phyloP scores from a whole-genome alignment of 2,329 filamentous ascomycete species.

The Cladosporium austrohemisphaericum region DNA sequence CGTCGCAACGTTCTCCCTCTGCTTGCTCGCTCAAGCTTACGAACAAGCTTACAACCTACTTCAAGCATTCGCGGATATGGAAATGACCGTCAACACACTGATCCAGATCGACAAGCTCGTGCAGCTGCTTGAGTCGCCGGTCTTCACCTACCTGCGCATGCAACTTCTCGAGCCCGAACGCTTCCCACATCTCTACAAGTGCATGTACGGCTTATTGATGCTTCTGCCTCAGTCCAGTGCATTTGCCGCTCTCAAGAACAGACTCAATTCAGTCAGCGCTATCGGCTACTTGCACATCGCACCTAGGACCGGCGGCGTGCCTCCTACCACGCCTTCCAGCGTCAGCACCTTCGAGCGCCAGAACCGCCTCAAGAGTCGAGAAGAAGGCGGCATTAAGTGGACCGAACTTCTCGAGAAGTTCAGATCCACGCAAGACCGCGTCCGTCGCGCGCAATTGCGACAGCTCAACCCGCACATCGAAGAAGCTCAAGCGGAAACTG shows the following conservation, averaged over 20 bases:
- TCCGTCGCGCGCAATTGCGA: slow-evolving; percentile 62
- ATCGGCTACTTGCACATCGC: slow-evolving; percentile 91
- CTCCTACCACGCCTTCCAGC: slow-evolving; percentile 32
- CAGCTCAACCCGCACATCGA: slow-evolving; percentile 19
- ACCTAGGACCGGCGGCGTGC: slow-evolving; percentile 46
- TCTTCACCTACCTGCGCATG: slow-evolving; percentile 94
- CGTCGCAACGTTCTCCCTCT: slow-evolving; percentile 94
- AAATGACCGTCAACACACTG: slow-evolving; percentile 98
- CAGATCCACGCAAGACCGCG: slow-evolving; percentile 80
- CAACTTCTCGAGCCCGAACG: slow-evolving; percentile 94
- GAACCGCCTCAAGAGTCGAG: slow-evolving; percentile 76
- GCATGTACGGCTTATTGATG: slow-evolving; percentile 95
- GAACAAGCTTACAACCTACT: slow-evolving; percentile 95
- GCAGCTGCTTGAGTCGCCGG: slow-evolving; percentile 91
- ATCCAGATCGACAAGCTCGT: slow-evolving; percentile 99
- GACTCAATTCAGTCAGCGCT: slow-evolving; percentile 92
- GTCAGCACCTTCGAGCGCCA: slow-evolving; percentile 47
- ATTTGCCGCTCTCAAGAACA: slow-evolving; percentile 93
- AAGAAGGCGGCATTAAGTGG: slow-evolving; percentile 74
- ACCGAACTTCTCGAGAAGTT: slow-evolving; percentile 92
- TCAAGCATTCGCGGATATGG: slow-evolving; percentile 95
- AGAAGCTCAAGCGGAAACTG: slow-evolving; percentile 9
- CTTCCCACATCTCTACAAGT: slow-evolving; percentile 94
- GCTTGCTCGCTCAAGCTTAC: slow-evolving; percentile 91
- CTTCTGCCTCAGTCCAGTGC: slow-evolving; percentile 96